Evolutionary conservation across 1,284 basidiomycete genomes (phyloP), one percentile per base, ranked within the genome.

Genomic region (Lentinus polychrous): DNA sequence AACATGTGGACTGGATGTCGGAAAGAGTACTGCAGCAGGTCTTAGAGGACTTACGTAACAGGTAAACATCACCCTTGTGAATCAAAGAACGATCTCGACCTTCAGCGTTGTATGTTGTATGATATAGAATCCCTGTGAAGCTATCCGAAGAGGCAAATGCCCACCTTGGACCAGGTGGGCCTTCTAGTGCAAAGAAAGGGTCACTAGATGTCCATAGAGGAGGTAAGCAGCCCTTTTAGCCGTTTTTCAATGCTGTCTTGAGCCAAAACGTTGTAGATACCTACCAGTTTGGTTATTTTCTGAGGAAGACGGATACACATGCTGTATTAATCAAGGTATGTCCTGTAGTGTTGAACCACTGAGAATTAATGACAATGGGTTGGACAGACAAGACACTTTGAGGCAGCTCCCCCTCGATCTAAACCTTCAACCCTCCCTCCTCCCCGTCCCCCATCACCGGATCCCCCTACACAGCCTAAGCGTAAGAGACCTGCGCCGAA

Each of bases 271-370:
- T 38, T 42, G 49, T 55, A 90, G 86, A 86, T 52, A 74, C 71
- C 0, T 90, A 90, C 59, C 86, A 90, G 52, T 88, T 89, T 59
- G 86, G 83, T 41, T 90, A 86, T 60, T 90, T 89, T 62, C 71
- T 90, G 54, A 76, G 85, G n/a, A 81, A 79, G 60, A 78, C 76
- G 2, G 85, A 87, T 50, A 77, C 83, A 12, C 86, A 89, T 61
- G 77, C 82, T 1, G 71, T 89, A 7, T 67, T 88, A n/a, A 66
- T 84, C 55, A 90, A 90, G 74, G 86, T 82, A 49, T 20, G 27
- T 41, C 23, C n/a, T 43, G 17, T 11, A 34, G 4, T 10, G 12
- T 2, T 31, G 22, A 36, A 31, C 27, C 27, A 27, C 10, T 4
- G 10, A 5, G 27, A 11, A 17, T n/a, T 33, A 17, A 11, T 15